A percentile compares a stretch with the other conserved stretches of the same genome.
These are phyloP conservation scores for Kockiozyma suomiensis DNA, from an alignment of 805 yeast species.

Conservation along the genomic window DNA sequence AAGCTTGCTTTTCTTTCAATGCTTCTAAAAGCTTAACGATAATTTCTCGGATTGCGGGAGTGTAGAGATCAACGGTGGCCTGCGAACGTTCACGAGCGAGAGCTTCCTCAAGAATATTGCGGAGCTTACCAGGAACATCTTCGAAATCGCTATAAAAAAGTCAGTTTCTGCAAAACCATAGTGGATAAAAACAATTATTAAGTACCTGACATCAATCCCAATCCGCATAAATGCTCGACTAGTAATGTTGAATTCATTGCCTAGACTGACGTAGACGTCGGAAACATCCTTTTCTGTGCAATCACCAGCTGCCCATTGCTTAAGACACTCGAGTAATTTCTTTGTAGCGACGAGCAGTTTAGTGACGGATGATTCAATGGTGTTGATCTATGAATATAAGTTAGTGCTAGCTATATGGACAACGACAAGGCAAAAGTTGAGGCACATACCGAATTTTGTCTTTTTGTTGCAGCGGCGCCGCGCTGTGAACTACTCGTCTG, in stretches of 20 bases:
- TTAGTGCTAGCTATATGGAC: neutral
- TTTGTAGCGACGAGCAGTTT: conserved; percentile 84
- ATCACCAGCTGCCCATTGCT: conserved; percentile 85
- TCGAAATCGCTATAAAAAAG: conserved; percentile 63
- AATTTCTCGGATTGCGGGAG: conserved; percentile 83
- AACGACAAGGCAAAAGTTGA: neutral
- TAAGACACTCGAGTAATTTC: conserved; percentile 78
- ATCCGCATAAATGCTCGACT: conserved; percentile 75
- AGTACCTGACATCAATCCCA: conserved; percentile 66
- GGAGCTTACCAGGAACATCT: conserved; percentile 81
- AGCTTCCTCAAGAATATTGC: conserved; percentile 83
- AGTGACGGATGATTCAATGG: conserved; percentile 78
- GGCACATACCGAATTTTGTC: conserved; percentile 4
- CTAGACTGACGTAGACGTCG: conserved; percentile 85
- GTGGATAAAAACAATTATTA: neutral
- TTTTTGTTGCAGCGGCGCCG: neutral
- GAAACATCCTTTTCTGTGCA: conserved; percentile 84
- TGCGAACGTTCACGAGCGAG: conserved; percentile 83
- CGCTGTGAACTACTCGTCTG: neutral
- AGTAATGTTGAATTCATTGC: conserved; percentile 89
- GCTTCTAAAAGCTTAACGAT: conserved; percentile 78
- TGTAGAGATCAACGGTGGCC: conserved; percentile 72
- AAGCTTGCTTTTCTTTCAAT: conserved; percentile 75
- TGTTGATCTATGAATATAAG: neutral
- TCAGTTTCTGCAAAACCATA: neutral